Conservation (phyloP, 345 rosid genomes). For the Microcos paniculata region DNA sequence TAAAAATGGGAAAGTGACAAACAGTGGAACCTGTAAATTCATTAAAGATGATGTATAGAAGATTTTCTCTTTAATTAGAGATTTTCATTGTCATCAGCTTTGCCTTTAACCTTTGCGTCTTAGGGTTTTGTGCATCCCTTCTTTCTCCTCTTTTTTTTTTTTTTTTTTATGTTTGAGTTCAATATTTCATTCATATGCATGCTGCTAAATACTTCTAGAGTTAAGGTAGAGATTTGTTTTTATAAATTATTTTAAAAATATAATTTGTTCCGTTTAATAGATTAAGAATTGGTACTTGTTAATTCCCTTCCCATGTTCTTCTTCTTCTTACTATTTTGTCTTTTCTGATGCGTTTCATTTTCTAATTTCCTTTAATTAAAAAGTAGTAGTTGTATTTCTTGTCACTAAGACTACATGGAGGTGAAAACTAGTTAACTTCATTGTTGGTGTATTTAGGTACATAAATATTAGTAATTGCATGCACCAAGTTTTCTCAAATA, state of each 20-base stretch:
- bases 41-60: background rate
- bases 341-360: no score
- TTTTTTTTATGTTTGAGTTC: background rate
- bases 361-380: no score
- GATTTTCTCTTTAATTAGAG: background rate
- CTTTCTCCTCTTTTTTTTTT: background rate
- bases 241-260: no score
- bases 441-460: background rate
- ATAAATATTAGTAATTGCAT: background rate
- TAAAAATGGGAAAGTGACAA: background rate
- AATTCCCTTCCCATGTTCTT: no score
- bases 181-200: background rate
- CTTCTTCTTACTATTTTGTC: background rate
- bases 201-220: no score
- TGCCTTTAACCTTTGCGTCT: no score
- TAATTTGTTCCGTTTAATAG: no score
- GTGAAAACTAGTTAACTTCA: background rate
- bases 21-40: background rate
- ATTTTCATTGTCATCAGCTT: background rate
- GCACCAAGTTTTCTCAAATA: background rate
- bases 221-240: no score
- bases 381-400: no score
- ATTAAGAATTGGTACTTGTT: no score
- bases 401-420: no score
- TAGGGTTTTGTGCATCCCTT: background rate